Conservation (phyloP, 306 rosid species). For the Vigna mungo region DNA sequence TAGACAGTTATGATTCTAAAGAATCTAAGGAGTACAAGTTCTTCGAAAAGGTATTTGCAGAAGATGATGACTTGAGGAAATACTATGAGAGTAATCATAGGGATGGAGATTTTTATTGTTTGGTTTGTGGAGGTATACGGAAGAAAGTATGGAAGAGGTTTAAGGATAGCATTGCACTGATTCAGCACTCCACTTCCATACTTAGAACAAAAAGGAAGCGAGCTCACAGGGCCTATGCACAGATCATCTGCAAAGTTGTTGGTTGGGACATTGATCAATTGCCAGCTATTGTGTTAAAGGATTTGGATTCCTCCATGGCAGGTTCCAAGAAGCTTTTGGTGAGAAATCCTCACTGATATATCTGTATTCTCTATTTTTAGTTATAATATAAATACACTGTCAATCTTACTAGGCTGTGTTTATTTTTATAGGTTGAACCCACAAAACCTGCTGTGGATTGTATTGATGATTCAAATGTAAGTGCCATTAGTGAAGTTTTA, state of each 20-base stretch:
- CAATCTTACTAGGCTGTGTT: slow-evolving; percentile 38
- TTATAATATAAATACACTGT: not conserved
- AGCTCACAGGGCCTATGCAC: slow-evolving; percentile 72
- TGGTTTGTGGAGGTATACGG: slow-evolving; percentile 72
- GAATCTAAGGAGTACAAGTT: slow-evolving; percentile 53
- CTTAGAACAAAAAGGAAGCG: slow-evolving; percentile 52
- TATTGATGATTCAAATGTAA: slow-evolving; percentile 33
- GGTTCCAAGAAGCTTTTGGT: slow-evolving; percentile 44
- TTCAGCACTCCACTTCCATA: slow-evolving; percentile 63
- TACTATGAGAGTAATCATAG: slow-evolving; percentile 60
- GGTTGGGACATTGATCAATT: slow-evolving; percentile 72
- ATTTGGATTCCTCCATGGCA: slow-evolving; percentile 49
- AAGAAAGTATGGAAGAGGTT: slow-evolving; percentile 65
- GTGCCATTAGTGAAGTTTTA: slow-evolving; percentile 9
- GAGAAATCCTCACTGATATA: slow-evolving; percentile 20
- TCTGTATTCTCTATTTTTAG: slow-evolving; percentile 16
- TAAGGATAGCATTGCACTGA: slow-evolving; percentile 62
- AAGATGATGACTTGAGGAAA: slow-evolving; percentile 59
- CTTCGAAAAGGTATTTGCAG: slow-evolving; percentile 56
- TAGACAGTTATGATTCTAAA: slow-evolving; percentile 34
- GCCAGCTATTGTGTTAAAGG: slow-evolving; percentile 62
- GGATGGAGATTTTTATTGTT: slow-evolving; percentile 67
- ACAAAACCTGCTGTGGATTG: slow-evolving; percentile 27
- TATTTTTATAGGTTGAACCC: slow-evolving; percentile 44
- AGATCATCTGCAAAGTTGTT: slow-evolving; percentile 62